Evolutionary conservation across 2,329 filamentous ascomycete genomes (phyloP).

Genomic region (Aspergillus sp.): DNA sequence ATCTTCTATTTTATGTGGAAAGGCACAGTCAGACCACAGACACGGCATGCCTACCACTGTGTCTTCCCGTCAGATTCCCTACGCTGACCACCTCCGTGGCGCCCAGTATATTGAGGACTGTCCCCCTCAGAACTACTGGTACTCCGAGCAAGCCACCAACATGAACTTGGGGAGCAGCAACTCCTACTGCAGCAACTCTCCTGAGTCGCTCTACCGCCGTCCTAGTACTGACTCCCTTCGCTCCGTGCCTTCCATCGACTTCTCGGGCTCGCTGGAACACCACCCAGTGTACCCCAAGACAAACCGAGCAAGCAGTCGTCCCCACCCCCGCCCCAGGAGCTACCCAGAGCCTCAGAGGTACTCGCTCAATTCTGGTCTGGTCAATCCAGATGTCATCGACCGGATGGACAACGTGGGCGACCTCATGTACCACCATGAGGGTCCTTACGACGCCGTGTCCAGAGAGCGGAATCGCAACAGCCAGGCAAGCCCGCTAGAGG

Average conservation of each 20-base stretch:
- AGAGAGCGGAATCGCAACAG: conserved; percentile 63
- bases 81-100: conserved; percentile 9
- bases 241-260: conserved; percentile 19
- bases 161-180: conserved; percentile 14
- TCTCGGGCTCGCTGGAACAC: conserved; percentile 19
- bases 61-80: no score
- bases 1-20: neutral
- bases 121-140: conserved; percentile 6
- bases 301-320: neutral
- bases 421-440: conserved; percentile 75
- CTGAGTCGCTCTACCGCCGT: neutral
- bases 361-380: conserved; percentile 25
- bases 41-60: conserved; percentile 5
- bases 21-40: neutral
- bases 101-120: conserved; percentile 16
- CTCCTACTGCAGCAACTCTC: conserved; percentile 21
- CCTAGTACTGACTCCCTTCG: conserved; percentile 1
- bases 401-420: conserved; percentile 61
- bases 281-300: conserved; percentile 18
- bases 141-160: neutral
- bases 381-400: conserved; percentile 72
- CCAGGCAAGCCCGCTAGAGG: conserved; percentile 64
- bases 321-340: conserved; percentile 6
- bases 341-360: conserved; percentile 6
- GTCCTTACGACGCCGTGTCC: conserved; percentile 79